Conservation (phyloP, 2,329 filamentous ascomycete species). For the Aspergillus ustus region DNA sequence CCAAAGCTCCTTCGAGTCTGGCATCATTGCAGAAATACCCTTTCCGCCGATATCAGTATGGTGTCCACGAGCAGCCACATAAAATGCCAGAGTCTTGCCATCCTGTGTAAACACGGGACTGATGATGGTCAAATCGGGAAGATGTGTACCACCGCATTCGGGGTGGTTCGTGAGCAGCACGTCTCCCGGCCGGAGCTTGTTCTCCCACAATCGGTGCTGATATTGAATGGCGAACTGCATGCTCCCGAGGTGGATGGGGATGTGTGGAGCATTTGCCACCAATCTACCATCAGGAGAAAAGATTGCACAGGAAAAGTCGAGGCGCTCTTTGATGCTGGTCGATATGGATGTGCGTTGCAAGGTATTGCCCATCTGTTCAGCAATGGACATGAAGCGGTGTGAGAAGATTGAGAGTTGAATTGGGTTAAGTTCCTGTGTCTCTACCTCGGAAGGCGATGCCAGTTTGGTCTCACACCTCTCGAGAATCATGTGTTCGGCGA, state of each 20-base stretch:
- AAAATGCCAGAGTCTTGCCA: slow-evolving; percentile 74
- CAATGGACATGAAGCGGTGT: slow-evolving; percentile 63
- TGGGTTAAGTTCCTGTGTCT: background rate
- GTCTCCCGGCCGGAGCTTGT: slow-evolving; percentile 76
- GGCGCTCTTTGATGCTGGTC: slow-evolving; percentile 80
- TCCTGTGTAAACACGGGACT: slow-evolving; percentile 73
- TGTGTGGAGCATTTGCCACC: slow-evolving; percentile 71
- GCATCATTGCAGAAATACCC: slow-evolving; percentile 80
- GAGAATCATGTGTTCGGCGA: slow-evolving; percentile 52
- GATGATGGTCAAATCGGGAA: slow-evolving; percentile 81
- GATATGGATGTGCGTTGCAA: slow-evolving; percentile 62
- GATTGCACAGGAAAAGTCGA: slow-evolving; percentile 82
- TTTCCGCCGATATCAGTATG: slow-evolving; percentile 86
- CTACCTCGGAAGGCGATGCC: background rate
- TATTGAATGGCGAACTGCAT: slow-evolving; percentile 85
- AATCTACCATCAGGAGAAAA: slow-evolving; percentile 71
- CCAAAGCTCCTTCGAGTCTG: slow-evolving; percentile 52
- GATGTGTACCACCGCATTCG: slow-evolving; percentile 80
- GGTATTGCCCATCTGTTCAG: slow-evolving; percentile 63
- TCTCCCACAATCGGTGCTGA: slow-evolving; percentile 79
- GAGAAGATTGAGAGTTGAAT: slow-evolving; percentile 61
- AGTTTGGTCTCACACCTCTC: slow-evolving; percentile 29
- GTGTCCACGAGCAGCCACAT: slow-evolving; percentile 78
- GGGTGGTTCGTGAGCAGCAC: slow-evolving; percentile 85
- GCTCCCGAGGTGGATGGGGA: slow-evolving; percentile 79